phyloP scores from a whole-genome alignment of 2,329 filamentous ascomycete species.

The Exophiala viscosa region DNA sequence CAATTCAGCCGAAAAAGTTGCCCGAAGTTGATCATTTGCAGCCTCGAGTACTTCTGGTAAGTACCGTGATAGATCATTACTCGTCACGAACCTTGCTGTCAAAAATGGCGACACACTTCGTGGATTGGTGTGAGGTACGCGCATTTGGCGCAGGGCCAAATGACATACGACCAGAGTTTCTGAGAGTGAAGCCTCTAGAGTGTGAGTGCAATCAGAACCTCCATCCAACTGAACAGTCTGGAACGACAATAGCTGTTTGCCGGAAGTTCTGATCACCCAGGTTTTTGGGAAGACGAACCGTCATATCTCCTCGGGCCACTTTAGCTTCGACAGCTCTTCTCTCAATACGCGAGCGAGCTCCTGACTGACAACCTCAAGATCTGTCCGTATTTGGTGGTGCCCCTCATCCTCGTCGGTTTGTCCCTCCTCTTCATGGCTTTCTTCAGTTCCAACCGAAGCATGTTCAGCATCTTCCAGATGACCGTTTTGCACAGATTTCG shows the following conservation, averaged over 20 bases:
- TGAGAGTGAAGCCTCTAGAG: no score
- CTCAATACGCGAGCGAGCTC: constrained; percentile 22
- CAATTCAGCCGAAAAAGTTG: constrained; percentile 6
- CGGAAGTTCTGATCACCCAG: not conserved
- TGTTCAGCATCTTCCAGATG: not conserved
- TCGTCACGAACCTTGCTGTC: not conserved
- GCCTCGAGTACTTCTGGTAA: not conserved
- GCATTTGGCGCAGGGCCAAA: no score
- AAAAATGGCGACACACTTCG: not conserved
- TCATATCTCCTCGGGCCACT: constrained; percentile 29
- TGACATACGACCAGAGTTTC: no score
- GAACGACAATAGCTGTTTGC: no score
- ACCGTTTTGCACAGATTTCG: not conserved
- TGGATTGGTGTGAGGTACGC: not conserved
- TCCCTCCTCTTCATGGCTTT: constrained; percentile 1
- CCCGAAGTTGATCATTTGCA: not conserved
- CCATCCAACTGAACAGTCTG: no score
- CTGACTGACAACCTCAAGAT: constrained; percentile 27
- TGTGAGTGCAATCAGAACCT: no score
- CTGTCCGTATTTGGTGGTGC: constrained; percentile 21
- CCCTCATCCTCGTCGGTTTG: constrained; percentile 10
- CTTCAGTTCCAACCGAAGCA: not conserved
- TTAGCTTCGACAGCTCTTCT: constrained; percentile 23
- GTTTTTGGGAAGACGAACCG: not conserved
- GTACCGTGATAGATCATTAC: not conserved